Conservation (phyloP, 495 filamentous ascomycete genomes). For the Trichoderma gamsii region DNA sequence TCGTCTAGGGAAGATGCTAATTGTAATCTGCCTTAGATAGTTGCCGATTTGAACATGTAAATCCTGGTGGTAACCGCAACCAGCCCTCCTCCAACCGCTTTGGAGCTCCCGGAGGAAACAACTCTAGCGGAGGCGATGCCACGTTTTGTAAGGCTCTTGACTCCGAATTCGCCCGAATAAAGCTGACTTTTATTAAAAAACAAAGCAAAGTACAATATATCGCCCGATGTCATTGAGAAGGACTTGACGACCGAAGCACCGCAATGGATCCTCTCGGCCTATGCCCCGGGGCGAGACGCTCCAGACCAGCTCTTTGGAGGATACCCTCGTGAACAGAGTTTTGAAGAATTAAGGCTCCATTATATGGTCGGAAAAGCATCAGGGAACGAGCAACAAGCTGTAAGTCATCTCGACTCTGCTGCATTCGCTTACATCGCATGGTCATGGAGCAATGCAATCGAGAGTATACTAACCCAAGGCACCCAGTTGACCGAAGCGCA, state of each 20-base stretch:
- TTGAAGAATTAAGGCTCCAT: constrained; percentile 70
- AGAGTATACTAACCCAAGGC: constrained; percentile 13
- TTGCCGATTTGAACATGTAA: constrained; percentile 43
- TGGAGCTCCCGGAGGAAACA: constrained; percentile 24
- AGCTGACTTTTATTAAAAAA: background rate
- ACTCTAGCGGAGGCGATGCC: background rate
- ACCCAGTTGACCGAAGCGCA: constrained; percentile 56
- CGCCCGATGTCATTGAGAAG: constrained; percentile 47
- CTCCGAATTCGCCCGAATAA: background rate
- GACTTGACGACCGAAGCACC: constrained; percentile 68
- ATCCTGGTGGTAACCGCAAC: constrained; percentile 25
- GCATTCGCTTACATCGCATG: background rate
- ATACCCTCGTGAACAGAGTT: constrained; percentile 68
- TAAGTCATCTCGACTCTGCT: constrained; percentile 29
- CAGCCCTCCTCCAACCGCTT: constrained; percentile 32
- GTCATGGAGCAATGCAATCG: background rate
- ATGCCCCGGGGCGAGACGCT: constrained; percentile 63
- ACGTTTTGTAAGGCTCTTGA: constrained; percentile 15
- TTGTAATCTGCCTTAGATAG: constrained; percentile 23
- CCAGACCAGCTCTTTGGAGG: constrained; percentile 79
- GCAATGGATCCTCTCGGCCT: constrained; percentile 77
- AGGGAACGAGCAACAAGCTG: constrained; percentile 58
- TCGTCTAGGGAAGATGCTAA: background rate
- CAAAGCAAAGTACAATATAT: constrained; percentile 43
- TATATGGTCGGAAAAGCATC: constrained; percentile 54